Conservation (phyloP, 768 basidiomycete genomes). For the Scleroderma citrinum region DNA sequence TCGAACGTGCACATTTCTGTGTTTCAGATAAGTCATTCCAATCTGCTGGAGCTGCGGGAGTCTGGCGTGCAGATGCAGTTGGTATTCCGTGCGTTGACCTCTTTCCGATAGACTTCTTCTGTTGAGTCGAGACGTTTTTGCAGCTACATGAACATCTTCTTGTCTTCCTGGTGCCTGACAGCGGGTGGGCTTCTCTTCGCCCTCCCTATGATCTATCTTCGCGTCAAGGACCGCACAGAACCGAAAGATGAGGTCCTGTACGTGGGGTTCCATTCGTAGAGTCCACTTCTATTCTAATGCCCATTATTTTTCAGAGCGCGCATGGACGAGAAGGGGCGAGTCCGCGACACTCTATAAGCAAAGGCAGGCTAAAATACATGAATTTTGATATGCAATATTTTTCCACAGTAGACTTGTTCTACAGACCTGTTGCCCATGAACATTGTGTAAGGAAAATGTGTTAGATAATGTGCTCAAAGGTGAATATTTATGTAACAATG, state of each 20-base stretch:
- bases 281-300: neutral
- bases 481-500: too few species aligned
- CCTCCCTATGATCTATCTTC: constrained; percentile 69
- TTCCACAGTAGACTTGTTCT: too few species aligned
- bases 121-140: neutral
- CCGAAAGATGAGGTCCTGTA: constrained; percentile 49
- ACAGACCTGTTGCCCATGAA: too few species aligned
- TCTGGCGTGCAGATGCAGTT: constrained; percentile 66
- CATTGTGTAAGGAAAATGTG: too few species aligned
- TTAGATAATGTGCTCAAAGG: too few species aligned
- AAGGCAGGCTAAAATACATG: neutral
- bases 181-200: constrained; percentile 58
- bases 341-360: neutral
- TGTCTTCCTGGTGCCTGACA: constrained; percentile 71
- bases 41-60: constrained; percentile 68
- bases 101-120: neutral
- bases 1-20: neutral
- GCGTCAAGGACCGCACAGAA: constrained; percentile 58
- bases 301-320: neutral
- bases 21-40: constrained; percentile 63
- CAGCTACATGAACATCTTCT: constrained; percentile 63
- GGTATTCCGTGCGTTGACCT: constrained; percentile 46
- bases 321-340: neutral
- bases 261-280: constrained; percentile 13
- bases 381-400: neutral